These are phyloP conservation scores for Plasmodium reichenowi DNA, from an alignment of 169 alveolate species.

Conservation along the genomic window DNA sequence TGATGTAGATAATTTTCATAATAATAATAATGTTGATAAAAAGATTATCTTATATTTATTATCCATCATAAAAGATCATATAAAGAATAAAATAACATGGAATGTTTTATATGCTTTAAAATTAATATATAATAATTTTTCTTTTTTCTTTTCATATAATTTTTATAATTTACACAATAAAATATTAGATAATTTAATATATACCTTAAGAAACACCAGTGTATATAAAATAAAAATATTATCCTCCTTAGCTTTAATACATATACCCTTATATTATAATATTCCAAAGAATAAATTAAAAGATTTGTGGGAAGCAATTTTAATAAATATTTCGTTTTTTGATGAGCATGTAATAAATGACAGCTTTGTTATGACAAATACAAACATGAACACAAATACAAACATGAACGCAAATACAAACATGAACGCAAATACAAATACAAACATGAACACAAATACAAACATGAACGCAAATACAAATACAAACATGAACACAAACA, in stretches of 20 bases:
- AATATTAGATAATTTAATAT: slow-evolving; percentile 53
- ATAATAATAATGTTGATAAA: slow-evolving; percentile 22
- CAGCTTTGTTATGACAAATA: not conserved
- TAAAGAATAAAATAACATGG: slow-evolving; percentile 76
- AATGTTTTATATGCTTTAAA: slow-evolving; percentile 73
- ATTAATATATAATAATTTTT: slow-evolving; percentile 67
- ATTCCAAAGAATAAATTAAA: slow-evolving; percentile 28
- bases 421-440: no score
- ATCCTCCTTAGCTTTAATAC: slow-evolving; percentile 73
- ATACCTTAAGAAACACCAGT: slow-evolving; percentile 53
- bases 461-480: no score
- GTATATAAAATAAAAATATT: slow-evolving; percentile 77
- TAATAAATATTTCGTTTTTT: slow-evolving; percentile 29
- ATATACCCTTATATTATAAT: slow-evolving; percentile 68
- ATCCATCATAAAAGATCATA: slow-evolving; percentile 61
- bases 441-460: no score
- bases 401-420: no score
- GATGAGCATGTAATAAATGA: slow-evolving; percentile 25
- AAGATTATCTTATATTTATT: slow-evolving; percentile 69
- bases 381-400: no score
- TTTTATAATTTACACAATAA: slow-evolving; percentile 41
- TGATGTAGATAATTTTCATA: no score
- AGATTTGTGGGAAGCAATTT: slow-evolving; percentile 61
- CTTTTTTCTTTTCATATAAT: slow-evolving; percentile 59
- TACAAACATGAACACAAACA: no score